Base-by-base conservation (phyloP, 2,329 filamentous ascomycete genomes). In the Cladosporium sp. region DNA sequence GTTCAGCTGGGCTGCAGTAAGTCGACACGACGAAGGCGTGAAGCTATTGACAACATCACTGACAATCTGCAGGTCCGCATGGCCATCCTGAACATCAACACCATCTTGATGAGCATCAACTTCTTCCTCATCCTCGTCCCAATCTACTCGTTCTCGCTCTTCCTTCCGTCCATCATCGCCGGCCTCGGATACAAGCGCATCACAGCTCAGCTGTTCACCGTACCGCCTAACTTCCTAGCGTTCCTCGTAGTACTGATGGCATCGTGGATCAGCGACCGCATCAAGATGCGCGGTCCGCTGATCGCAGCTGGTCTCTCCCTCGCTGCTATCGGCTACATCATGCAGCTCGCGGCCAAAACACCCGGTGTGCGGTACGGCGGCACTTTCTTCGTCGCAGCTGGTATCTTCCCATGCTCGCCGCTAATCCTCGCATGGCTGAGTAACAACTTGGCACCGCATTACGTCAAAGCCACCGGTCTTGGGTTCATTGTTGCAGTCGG, bases 111-210 rank as follows among this genome's bases (percentile, higher is more conserved):
- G 69, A 70, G 69, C 43, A 54, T 76, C 21, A 75, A 75, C 63
- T 76, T 76, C 69, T 75, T 76, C 66, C 67, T 74, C 60, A 75
- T 76, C 62, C 67, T 76, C 34, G 67, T 74, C 7, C 74, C 74
- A 6, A 76, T 79, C 65, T 80, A 80, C 76, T 80, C 72, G 65
- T 83, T 73, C 73, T 81, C 73, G 65, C 74, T 83, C n/a, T 82
- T 82, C 71, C 73, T 82, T 1, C 80, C 81, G 0, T 78, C 77
- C 34, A 83, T 83, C 70, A 79, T 82, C 68, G 72, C 72, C 8
- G 77, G 75, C 4, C 73, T 82, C 32, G 79, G 79, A 4, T 81
- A 82, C 69, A 76, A 68, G 30, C 73, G 75, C 3, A 77, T 81
- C 16, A 76, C 73, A 18, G 76, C 77, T 2, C 77, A 79, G 65